Base-by-base conservation (phyloP, 2,329 filamentous ascomycete genomes). In the Trichoderma breve region DNA sequence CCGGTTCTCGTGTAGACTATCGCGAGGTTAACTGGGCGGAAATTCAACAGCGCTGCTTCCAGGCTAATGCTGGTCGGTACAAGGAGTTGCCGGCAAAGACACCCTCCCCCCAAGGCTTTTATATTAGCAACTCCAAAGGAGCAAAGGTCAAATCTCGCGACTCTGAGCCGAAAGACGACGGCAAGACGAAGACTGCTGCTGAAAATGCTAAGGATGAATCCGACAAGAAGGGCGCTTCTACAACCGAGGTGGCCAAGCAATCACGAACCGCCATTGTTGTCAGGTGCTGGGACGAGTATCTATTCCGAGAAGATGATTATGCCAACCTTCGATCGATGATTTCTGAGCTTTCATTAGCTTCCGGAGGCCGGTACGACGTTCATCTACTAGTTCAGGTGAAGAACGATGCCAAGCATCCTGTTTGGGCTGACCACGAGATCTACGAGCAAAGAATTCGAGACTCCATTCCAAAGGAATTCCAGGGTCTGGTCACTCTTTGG, bases 401-500 rank as follows among this genome's bases (percentile, higher is more conserved):
- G 81, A 86, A 91, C 73, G 92, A 97, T 77, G 88, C 89, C 70
- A 87, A 84, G 73, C 84, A 94, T 73, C 92, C 93, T 9, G 90
- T 97, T 76, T 96, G 92, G 91, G 92, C 92, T 1, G 91, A 93
- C 75, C 85, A 90, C 67, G 88, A 89, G 61, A 86, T 86, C 64
- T 98, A 91, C 83, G 85, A 87, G 79, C 86, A 86, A 78, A 91
- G 86, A 71, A 91, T 92, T 79, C 84, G 88, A 67, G 89, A 92
- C 64, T 88, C 88, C 30, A 87, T 95, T 14, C 93, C 96, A 0
- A 86, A 90, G 74, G 96, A 99, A 78, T 98, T 99, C 82, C 91
- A 89, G 75, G 93, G 93, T 61, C 90, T 99, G 79, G 93, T 93
- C 24, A 97, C 93, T 0, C 86, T 98, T 7, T 99, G 96, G 96